A percentile compares a stretch with the other conserved stretches of the same genome.
Conservation (phyloP, 2,329 filamentous ascomycete species). For the Pseudodiploospora longispora region DNA sequence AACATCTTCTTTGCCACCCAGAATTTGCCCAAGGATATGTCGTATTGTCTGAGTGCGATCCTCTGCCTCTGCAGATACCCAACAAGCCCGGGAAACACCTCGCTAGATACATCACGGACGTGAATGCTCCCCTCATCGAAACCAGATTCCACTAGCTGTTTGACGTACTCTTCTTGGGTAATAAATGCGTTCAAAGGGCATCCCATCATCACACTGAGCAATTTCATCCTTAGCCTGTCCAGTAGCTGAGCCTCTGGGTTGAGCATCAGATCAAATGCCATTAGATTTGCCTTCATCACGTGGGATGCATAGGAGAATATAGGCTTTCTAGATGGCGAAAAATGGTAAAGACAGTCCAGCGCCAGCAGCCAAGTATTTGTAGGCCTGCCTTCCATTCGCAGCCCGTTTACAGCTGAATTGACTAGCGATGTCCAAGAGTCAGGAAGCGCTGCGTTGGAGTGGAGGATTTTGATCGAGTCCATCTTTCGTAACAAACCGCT, state of each 20-base stretch:
- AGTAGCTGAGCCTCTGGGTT: constrained; percentile 19
- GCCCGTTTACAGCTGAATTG: constrained; percentile 10
- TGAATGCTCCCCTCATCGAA: constrained; percentile 34
- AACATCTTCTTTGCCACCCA: constrained; percentile 30
- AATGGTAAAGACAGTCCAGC: constrained; percentile 50
- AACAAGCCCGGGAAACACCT: constrained; percentile 44
- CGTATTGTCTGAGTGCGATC: constrained; percentile 23
- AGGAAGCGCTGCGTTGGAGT: constrained; percentile 41
- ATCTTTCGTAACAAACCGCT: too few relatives aligned
- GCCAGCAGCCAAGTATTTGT: constrained; percentile 43
- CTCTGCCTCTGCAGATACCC: constrained; percentile 32
- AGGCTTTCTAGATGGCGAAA: constrained; percentile 40
- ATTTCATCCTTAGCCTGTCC: constrained; percentile 26
- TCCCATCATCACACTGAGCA: constrained; percentile 37
- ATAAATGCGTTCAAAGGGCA: constrained; percentile 42
- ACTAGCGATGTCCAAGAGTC: constrained; percentile 28
- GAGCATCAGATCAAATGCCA: constrained; percentile 47
- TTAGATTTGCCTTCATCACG: constrained; percentile 37
- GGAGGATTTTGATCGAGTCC: constrained; percentile 30
- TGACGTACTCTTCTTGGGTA: constrained; percentile 35
- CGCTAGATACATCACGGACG: constrained; percentile 41
- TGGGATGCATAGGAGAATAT: constrained; percentile 34
- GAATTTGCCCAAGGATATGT: constrained; percentile 27
- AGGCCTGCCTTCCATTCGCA: background rate
- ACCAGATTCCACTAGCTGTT: constrained; percentile 37